Percentiles rank a stretch among this genome's conserved stretches.
Evolutionary conservation across 2,329 filamentous ascomycete species (phyloP).

Genomic region (Penicillium sp.): DNA sequence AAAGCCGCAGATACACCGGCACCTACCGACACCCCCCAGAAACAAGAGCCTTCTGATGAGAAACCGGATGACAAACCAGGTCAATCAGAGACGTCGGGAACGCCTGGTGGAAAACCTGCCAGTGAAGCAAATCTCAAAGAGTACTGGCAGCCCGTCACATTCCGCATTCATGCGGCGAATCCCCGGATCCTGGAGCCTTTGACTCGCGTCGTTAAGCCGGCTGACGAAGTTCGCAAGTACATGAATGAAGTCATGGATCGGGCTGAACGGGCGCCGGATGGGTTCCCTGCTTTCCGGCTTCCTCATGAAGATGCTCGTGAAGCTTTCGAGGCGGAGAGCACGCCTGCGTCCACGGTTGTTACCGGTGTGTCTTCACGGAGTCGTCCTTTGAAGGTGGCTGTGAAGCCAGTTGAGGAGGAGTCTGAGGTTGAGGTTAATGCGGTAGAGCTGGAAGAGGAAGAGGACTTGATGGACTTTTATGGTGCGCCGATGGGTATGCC

Average conservation of each 20-base stretch:
- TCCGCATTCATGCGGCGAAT: constrained; percentile 56
- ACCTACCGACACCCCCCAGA: constrained; percentile 23
- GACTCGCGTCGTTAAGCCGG: constrained; percentile 56
- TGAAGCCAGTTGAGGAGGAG: constrained; percentile 29
- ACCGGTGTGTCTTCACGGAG: constrained; percentile 18
- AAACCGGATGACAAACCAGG: constrained; percentile 12
- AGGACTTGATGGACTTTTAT: constrained; percentile 43
- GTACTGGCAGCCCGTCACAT: constrained; percentile 57
- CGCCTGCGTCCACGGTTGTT: constrained; percentile 20
- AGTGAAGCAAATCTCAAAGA: constrained; percentile 40
- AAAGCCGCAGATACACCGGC: constrained; percentile 18
- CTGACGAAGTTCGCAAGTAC: constrained; percentile 54
- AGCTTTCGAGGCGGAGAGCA: constrained; percentile 31
- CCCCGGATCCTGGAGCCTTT: constrained; percentile 57
- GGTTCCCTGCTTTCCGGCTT: constrained; percentile 58
- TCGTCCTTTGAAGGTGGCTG: constrained; percentile 24
- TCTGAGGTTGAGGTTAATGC: constrained; percentile 27
- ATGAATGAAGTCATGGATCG: constrained; percentile 61
- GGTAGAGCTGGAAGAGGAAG: constrained; percentile 28
- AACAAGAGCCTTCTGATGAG: constrained; percentile 18
- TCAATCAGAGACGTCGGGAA: constrained; percentile 11
- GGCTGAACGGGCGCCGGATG: constrained; percentile 56
- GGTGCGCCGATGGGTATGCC: constrained; percentile 40
- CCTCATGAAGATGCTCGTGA: constrained; percentile 46
- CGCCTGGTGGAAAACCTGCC: constrained; percentile 7